These are phyloP conservation scores for Annulohypoxylon stygium DNA, from an alignment of 495 filamentous ascomycete genomes.

Conservation along the genomic window DNA sequence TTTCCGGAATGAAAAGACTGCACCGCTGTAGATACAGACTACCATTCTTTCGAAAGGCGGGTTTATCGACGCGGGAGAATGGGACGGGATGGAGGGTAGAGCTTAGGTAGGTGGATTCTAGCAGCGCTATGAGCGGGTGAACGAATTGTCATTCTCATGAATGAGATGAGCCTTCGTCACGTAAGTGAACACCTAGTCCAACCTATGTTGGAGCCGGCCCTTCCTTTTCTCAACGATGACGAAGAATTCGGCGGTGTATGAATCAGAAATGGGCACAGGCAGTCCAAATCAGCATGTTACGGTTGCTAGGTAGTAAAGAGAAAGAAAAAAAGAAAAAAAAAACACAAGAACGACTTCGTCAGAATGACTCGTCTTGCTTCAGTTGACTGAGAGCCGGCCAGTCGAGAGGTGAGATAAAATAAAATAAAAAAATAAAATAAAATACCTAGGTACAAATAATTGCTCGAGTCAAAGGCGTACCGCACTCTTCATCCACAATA, in stretches of 20 bases:
- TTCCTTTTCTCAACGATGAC: slow-evolving; percentile 9
- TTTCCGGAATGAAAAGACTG: slow-evolving; percentile 31
- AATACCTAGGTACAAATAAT: background rate
- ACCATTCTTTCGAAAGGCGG: slow-evolving; percentile 28
- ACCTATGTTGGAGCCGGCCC: slow-evolving; percentile 19
- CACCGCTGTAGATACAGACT: slow-evolving; percentile 29
- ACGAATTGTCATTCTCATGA: slow-evolving; percentile 15
- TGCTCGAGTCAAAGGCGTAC: slow-evolving; percentile 16
- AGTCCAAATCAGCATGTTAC: slow-evolving; percentile 7
- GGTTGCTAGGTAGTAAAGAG: slow-evolving; percentile 4
- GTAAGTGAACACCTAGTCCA: slow-evolving; percentile 28
- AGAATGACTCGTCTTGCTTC: slow-evolving; percentile 18
- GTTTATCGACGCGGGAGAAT: slow-evolving; percentile 20
- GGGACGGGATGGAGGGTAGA: slow-evolving; percentile 36
- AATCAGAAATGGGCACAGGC: slow-evolving; percentile 7
- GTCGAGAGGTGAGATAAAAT: background rate
- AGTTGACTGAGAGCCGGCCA: slow-evolving; percentile 14
- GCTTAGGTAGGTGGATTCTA: slow-evolving; percentile 17
- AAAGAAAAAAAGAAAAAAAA: too few relatives aligned
- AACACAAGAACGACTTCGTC: slow-evolving; percentile 18
- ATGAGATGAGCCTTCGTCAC: background rate
- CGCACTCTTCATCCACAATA: slow-evolving; percentile 1
- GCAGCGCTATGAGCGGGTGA: slow-evolving; percentile 7
- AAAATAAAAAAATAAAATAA: background rate
- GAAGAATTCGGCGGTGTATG: slow-evolving; percentile 14